Percentiles rank a stretch among this genome's conserved stretches.
These are phyloP conservation scores for Saitozyma sp. DNA, from an alignment of 768 basidiomycete genomes.

Conservation along the genomic window DNA sequence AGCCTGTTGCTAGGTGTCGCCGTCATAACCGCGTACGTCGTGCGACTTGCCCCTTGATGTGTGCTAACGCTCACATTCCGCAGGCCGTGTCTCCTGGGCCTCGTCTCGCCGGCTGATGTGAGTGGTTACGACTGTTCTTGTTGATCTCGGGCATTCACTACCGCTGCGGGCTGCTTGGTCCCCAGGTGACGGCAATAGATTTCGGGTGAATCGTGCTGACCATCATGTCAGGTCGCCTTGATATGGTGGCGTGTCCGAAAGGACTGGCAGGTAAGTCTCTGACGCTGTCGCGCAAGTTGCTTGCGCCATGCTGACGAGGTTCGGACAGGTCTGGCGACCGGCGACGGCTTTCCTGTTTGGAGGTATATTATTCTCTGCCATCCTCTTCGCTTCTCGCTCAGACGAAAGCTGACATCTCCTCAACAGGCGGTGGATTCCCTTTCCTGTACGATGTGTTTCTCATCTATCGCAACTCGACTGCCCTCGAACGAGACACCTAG, in stretches of 20 bases:
- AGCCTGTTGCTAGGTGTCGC: constrained; percentile 37
- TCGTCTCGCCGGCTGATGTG: constrained; percentile 30
- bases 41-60: background rate
- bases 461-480: constrained; percentile 49
- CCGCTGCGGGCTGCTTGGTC: no score
- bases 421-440: constrained; percentile 45
- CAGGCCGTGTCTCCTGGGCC: constrained; percentile 45
- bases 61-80: background rate
- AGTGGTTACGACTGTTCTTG: constrained; percentile 3
- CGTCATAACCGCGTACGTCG: constrained; percentile 39
- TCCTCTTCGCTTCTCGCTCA: background rate
- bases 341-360: constrained; percentile 50
- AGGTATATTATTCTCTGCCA: constrained; percentile 24
- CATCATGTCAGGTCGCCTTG: constrained; percentile 31
- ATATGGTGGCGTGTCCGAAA: constrained; percentile 35
- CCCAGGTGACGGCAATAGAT: no score
- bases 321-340: constrained; percentile 43
- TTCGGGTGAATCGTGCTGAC: background rate
- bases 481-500: constrained; percentile 46
- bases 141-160: background rate
- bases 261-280: constrained; percentile 30
- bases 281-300: background rate
- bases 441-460: constrained; percentile 50
- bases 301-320: background rate
- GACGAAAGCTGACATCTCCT: background rate